Base-by-base conservation (phyloP, 148 eudicot species). In the Pouteria glomerata region DNA sequence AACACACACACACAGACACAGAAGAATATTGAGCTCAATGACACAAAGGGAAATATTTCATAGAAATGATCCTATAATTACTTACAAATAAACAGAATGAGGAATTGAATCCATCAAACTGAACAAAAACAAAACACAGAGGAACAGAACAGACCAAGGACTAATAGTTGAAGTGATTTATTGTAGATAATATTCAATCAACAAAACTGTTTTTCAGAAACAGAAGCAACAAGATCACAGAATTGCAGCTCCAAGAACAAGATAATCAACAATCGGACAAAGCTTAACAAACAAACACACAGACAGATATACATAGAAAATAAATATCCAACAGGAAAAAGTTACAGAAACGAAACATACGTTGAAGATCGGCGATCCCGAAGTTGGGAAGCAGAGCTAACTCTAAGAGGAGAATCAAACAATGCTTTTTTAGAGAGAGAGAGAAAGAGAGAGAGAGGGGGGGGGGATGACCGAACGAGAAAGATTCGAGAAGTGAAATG, bases 321-420 rank as follows among this genome's bases (percentile, higher is more conserved):
- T n/a, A n/a, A n/a, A n/a, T n/a, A n/a, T n/a, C n/a, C n/a, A n/a
- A 39, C 1, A n/a, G 1, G 15, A 41, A 39, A 57, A 2, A 57
- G 73, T 56, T 70, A 63, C n/a, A 37, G 56, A 26, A 55, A 55
- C 29, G 29, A 8, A 45, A 19, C 47, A 2, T 30, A 48, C 55
- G 56, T 66, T n/a, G 70, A 66, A 24, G 73, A 70, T 70, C 73
- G 73, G 52, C 50, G 63, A 70, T 56, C 73, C 5, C 51, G 21
- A 5, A 1, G 58, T 33, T 39, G 33, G 71, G 16, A 68, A 68
- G n/a, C n/a, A n/a, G n/a, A n/a, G n/a, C n/a, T n/a, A n/a, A n/a
- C n/a, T n/a, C n/a, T n/a, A n/a, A n/a, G n/a, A n/a, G n/a, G n/a
- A n/a, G n/a, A n/a, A n/a, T n/a, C n/a, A n/a, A n/a, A n/a, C n/a